Evolutionary conservation across 768 basidiomycete genomes (phyloP).

Genomic region (Mycena olivaceomarginata): DNA sequence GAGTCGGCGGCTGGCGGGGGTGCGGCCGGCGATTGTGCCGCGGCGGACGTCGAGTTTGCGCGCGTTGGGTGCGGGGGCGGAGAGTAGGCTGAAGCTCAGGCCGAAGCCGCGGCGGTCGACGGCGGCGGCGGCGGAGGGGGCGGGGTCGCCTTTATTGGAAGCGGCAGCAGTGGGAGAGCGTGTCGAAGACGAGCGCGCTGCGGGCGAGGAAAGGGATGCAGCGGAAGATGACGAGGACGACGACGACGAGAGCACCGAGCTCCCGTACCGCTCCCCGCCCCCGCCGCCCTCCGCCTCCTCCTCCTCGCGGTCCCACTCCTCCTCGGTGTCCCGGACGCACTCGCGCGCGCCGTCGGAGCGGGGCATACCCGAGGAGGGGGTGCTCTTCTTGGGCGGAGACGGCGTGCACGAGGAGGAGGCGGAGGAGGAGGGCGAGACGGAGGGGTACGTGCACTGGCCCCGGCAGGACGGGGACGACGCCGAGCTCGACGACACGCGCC

Average conservation of each 20-base stretch:
- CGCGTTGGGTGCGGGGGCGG: neutral
- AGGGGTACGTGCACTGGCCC: neutral
- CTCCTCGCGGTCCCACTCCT: slow-evolving; percentile 55
- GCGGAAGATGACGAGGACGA: too few species aligned
- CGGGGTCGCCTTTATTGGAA: neutral
- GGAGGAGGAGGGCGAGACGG: too few species aligned
- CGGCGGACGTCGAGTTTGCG: neutral
- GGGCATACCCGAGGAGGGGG: too few species aligned
- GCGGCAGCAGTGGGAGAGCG: neutral
- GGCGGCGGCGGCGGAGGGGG: neutral
- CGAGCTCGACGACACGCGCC: too few species aligned
- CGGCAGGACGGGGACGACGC: neutral
- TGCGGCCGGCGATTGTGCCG: neutral
- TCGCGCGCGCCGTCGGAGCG: slow-evolving; percentile 47
- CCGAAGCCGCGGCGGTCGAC: neutral
- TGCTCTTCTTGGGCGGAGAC: too few species aligned
- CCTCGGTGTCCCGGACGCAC: slow-evolving; percentile 64
- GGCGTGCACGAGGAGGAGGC: neutral
- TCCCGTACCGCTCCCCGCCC: neutral
- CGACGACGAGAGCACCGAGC: neutral
- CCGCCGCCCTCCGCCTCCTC: slow-evolving; percentile 31
- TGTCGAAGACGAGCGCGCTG: neutral
- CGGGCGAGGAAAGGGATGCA: too few species aligned
- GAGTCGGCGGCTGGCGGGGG: neutral
- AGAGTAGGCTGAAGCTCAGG: neutral